Base-by-base conservation (phyloP, 2,329 filamentous ascomycete genomes). In the Cryphonectria naterciae region DNA sequence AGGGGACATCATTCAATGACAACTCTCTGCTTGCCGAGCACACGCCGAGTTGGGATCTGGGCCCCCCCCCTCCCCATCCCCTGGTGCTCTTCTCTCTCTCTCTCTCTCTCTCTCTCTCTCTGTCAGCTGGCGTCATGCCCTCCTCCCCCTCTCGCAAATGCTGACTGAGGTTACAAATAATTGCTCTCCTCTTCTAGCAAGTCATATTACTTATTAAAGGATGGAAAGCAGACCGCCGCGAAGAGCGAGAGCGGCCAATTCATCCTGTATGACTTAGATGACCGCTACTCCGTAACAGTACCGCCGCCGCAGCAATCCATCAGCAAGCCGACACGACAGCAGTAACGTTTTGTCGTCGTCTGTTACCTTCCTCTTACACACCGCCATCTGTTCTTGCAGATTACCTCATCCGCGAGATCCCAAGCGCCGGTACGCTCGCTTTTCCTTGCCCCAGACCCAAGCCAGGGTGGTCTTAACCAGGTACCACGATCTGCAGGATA, bases 311-410 rank as follows among this genome's bases (percentile, higher is more conserved):
- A 10, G 39, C 39, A n/a, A 32, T 43, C 19, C 58, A 61, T 7
- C 32, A 2, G 32, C n/a, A 63, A 13, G 22, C 5, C 41, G 43
- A 52, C 15, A 13, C 10, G 17, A 49, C 41, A 8, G 63, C 43
- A 39, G 52, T 46, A 54, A 39, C 41, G 67, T 62, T 58, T 67
- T 63, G 68, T 71, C 54, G 49, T 25, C 35, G 28, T 32, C 28
- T 41, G 56, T 41, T 65, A 37, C 22, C 54, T 62, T 60, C 62
- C 65, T 71, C 67, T 70, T 67, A 71, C 73, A 73, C 74, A 74
- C 74, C 74, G 74, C 74, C 72, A 74, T 52, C 37, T 46, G 49
- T 70, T 72, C 39, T 61, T 67, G 64, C 68, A 68, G 66, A 70
- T 70, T 70, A 70, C 65, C 72, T 65, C 65, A 67, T 49, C 71